Percentiles rank a stretch among this genome's conserved stretches.
These are phyloP conservation scores for Fallopia convolvulus DNA, from an alignment of 148 eudicot species.

Conservation along the genomic window DNA sequence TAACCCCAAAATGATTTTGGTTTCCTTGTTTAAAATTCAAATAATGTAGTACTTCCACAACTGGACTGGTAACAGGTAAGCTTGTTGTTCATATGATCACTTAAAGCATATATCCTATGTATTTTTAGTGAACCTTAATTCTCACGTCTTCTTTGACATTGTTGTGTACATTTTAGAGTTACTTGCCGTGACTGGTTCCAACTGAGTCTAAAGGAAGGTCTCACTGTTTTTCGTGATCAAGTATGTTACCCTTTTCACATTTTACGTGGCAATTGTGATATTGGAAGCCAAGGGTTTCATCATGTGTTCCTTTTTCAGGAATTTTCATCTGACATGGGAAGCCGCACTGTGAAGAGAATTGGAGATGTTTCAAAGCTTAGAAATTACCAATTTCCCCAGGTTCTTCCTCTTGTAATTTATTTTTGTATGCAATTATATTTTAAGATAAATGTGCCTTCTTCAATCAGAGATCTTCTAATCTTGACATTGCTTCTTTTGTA, in stretches of 20 bases:
- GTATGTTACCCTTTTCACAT: conserved; percentile 23
- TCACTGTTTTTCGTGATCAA: conserved; percentile 99
- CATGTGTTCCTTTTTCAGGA: conserved; percentile 40
- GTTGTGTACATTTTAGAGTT: conserved; percentile 48
- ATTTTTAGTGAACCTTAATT: neutral
- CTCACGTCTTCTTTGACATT: neutral
- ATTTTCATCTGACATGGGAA: conserved; percentile 98
- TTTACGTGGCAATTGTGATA: neutral
- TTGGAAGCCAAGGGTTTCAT: neutral
- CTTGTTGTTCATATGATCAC: neutral
- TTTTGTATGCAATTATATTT: neutral
- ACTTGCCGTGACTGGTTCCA: conserved; percentile 99
- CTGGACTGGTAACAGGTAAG: conserved; percentile 99
- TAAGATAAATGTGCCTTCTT: neutral
- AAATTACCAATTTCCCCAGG: conserved; percentile 89
- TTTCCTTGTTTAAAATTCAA: conserved; percentile 19
- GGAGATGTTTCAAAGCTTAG: conserved; percentile 95
- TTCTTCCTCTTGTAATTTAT: conserved; percentile 13
- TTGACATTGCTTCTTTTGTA: neutral
- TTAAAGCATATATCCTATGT: neutral
- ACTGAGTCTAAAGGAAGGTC: conserved; percentile 97
- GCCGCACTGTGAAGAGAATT: conserved; percentile 92
- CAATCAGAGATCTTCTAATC: neutral
- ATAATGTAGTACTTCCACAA: conserved; percentile 88
- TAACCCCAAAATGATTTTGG: conserved; percentile 9